These are phyloP conservation scores for Arthrobotrys sphaeroides DNA, from an alignment of 2,329 filamentous ascomycete genomes.

Conservation along the genomic window DNA sequence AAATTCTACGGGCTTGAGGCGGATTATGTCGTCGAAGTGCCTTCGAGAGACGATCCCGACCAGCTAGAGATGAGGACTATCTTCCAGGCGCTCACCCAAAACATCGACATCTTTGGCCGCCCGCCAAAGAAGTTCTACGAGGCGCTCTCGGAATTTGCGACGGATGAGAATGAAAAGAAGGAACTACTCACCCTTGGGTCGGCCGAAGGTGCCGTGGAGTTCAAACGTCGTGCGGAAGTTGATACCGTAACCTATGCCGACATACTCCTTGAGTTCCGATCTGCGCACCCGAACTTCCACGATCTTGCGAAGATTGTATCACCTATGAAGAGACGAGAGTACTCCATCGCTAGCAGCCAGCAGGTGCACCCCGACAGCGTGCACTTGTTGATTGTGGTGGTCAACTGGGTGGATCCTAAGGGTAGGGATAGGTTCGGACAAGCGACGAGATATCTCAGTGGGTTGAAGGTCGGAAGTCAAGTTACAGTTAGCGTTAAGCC, in stretches of 20 bases:
- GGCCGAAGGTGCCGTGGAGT: conserved; percentile 82
- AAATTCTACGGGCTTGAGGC: conserved; percentile 84
- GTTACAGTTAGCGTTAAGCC: conserved; percentile 96
- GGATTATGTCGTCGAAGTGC: conserved; percentile 87
- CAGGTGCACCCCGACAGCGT: conserved; percentile 91
- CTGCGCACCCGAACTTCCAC: conserved; percentile 86
- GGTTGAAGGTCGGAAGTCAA: conserved; percentile 76
- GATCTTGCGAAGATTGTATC: conserved; percentile 87
- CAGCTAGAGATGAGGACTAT: conserved; percentile 88
- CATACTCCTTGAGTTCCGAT: conserved; percentile 85
- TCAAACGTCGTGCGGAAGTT: conserved; percentile 89
- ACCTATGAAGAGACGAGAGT: conserved; percentile 95
- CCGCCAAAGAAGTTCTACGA: conserved; percentile 99
- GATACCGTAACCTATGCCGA: conserved; percentile 93
- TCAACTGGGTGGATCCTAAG: conserved; percentile 89
- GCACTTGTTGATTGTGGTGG: conserved; percentile 94
- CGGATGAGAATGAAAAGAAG: conserved; percentile 81
- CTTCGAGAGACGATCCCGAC: conserved; percentile 78
- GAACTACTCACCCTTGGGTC: conserved; percentile 79
- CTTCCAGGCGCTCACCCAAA: conserved; percentile 89
- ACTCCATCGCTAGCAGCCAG: conserved; percentile 98
- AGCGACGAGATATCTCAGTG: conserved; percentile 87
- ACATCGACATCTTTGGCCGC: conserved; percentile 95
- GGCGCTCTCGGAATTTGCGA: conserved; percentile 83
- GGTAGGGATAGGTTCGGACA: conserved; percentile 92